Evolutionary conservation across 305 asterid genomes (phyloP).

Genomic region (Fraxinus paxiana): DNA sequence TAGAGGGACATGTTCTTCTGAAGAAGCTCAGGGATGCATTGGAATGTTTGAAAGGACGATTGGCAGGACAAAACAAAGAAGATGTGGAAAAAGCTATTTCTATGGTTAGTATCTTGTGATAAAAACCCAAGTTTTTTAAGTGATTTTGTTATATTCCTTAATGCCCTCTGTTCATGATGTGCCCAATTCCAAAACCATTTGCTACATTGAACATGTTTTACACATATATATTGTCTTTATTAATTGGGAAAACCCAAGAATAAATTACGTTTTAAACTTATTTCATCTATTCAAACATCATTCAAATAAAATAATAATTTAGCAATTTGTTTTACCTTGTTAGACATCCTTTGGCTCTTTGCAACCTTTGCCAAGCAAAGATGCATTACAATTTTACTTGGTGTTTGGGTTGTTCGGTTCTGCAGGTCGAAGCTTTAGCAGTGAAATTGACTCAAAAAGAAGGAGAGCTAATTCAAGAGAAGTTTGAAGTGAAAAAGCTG

Average conservation of each 20-base stretch:
- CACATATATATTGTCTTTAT: background rate
- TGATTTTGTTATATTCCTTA: background rate
- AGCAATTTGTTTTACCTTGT: background rate
- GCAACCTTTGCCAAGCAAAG: background rate
- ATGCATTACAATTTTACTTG: background rate
- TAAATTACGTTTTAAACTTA: background rate
- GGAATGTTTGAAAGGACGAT: constrained; percentile 77
- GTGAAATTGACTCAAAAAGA: constrained; percentile 87
- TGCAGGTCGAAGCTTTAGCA: constrained; percentile 94
- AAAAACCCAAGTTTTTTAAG: background rate
- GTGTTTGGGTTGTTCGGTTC: constrained; percentile 13
- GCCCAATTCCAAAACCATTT: background rate
- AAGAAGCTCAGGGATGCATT: constrained; percentile 96
- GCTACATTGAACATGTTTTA: background rate
- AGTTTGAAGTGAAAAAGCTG: constrained; percentile 90
- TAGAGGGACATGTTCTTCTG: constrained; percentile 93
- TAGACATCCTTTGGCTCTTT: background rate
- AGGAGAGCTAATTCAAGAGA: constrained; percentile 96
- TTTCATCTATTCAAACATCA: background rate
- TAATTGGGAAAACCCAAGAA: background rate
- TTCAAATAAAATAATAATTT: background rate
- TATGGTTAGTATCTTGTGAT: constrained; percentile 48
- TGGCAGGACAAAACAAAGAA: constrained; percentile 75
- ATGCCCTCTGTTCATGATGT: background rate
- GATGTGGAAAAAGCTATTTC: constrained; percentile 89